These are phyloP conservation scores for Meyerozyma guilliermondii DNA, from an alignment of 1,139 yeast species.

Conservation along the genomic window DNA sequence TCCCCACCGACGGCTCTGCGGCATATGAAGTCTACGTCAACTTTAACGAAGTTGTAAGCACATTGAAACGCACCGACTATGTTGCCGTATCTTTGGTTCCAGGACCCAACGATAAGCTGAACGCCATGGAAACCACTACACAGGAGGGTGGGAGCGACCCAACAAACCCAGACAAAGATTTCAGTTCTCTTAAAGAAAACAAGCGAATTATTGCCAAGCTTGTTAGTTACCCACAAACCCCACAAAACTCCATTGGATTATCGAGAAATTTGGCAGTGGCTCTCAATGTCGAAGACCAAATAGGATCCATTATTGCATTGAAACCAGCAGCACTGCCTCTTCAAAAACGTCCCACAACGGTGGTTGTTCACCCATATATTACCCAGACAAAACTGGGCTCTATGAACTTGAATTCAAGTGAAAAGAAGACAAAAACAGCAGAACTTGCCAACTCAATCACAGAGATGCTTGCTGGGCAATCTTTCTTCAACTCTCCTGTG, in stretches of 20 bases:
- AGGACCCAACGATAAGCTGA: slow-evolving; percentile 40
- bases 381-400: slow-evolving; percentile 33
- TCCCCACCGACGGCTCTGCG: slow-evolving; percentile 16
- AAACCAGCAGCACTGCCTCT: slow-evolving; percentile 43
- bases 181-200: slow-evolving; percentile 26
- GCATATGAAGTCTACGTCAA: slow-evolving; percentile 44
- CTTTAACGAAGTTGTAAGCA: slow-evolving; percentile 26
- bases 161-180: slow-evolving; percentile 1
- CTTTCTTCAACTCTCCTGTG: slow-evolving; percentile 25
- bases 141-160: slow-evolving; percentile 4
- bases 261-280: slow-evolving; percentile 57
- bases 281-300: slow-evolving; percentile 42
- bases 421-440: slow-evolving; percentile 24
- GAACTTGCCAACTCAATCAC: slow-evolving; percentile 15
- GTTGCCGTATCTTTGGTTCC: slow-evolving; percentile 58
- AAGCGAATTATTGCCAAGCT: slow-evolving; percentile 52
- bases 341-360: slow-evolving; percentile 35
- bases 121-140: slow-evolving; percentile 9
- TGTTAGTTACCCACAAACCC: slow-evolving; percentile 32
- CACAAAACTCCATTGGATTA: slow-evolving; percentile 47
- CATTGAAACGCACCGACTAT: slow-evolving; percentile 34
- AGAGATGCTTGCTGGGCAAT: slow-evolving; percentile 10
- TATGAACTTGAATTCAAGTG: slow-evolving; percentile 23
- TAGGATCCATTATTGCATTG: slow-evolving; percentile 54
- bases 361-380: slow-evolving; percentile 54